Base-by-base conservation (phyloP, 2,329 filamentous ascomycete species). In the Pseudogymnoascus sp. region DNA sequence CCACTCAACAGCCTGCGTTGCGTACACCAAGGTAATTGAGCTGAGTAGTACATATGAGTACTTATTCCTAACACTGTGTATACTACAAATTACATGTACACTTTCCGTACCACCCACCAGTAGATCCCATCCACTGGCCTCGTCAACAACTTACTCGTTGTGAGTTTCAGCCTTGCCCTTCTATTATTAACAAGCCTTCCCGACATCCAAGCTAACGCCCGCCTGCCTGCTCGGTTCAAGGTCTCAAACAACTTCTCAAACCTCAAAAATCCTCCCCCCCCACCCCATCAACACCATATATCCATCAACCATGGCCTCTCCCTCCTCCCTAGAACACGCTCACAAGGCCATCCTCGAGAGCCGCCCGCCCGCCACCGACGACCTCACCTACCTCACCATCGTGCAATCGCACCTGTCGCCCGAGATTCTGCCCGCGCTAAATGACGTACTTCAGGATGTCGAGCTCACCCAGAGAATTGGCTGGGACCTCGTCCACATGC, bases 401-500 rank as follows among this genome's bases (percentile, higher is more conserved):
- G 78, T 93, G 70, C 88, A 91, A 74, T 85, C 89, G 74, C 87
- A 89, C 68, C 79, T 92, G 53, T 85, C 82, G 4, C 80, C 84
- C 17, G 85, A 87, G 65, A 80, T 87, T 65, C 78, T 93, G 47
- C 87, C 88, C 1, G 77, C 83, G 3, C 79, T 93, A 53, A 83
- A 91, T 68, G 80, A 87, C 21, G 84, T 90, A 36, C 79, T 91
- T 17, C 84, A 89, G 73, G 85, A 90, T 79, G 78, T 80, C 9
- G 79, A 83, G 64, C 78, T 93, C 64, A 90, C 89, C 2, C 83
- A 83, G 65, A 88, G 91, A 64, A 92, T 93, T 69, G 90, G 90
- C 60, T 95, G 90, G 90, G 90, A 95, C 73, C 78, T 93, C 61
- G 87, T 95, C 21, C 87, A 89, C 71, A 84, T 91, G 71, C 82